Conservation (phyloP, 805 yeast species). For the Nadsonia fulvescens region DNA sequence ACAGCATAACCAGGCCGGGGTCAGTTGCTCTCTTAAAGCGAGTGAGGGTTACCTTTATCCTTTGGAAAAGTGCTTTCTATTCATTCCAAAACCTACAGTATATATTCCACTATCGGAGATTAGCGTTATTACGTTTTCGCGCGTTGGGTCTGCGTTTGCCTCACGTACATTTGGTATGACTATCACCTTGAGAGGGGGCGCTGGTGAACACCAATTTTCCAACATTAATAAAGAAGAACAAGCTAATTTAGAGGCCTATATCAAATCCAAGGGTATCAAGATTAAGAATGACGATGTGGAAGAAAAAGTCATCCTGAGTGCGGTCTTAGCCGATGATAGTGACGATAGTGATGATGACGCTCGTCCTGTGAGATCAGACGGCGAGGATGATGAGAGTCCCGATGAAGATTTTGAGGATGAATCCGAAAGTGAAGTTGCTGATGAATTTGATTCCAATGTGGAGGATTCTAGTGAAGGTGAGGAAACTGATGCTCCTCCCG, state of each 20-base stretch:
- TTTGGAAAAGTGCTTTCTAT: slow-evolving; percentile 78
- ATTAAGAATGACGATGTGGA: slow-evolving; percentile 82
- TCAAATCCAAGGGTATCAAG: slow-evolving; percentile 57
- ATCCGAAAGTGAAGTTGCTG: slow-evolving; percentile 54
- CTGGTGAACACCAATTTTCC: slow-evolving; percentile 65
- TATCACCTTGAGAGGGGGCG: slow-evolving; percentile 45
- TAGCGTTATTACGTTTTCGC: slow-evolving; percentile 57
- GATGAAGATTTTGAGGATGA: slow-evolving; percentile 73
- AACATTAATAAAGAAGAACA: slow-evolving; percentile 85
- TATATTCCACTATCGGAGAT: slow-evolving; percentile 79
- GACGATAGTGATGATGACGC: slow-evolving; percentile 35
- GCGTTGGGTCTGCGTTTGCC: slow-evolving; percentile 65
- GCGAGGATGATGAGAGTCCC: slow-evolving; percentile 44
- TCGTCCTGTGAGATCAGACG: slow-evolving; percentile 53
- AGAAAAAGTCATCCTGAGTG: slow-evolving; percentile 63
- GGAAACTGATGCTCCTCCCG: slow-evolving; percentile 8
- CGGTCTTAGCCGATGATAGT: slow-evolving; percentile 47
- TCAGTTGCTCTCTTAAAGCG: slow-evolving; percentile 84
- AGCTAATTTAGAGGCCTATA: slow-evolving; percentile 52
- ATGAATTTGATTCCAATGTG: slow-evolving; percentile 64
- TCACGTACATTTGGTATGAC: slow-evolving; percentile 90
- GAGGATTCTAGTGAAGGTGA: slow-evolving; percentile 16
- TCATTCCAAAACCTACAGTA: slow-evolving; percentile 86
- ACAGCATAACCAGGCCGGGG: slow-evolving; percentile 64
- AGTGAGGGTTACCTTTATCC: slow-evolving; percentile 88